These are phyloP conservation scores for Entomortierella lignicola DNA, from an alignment of 192 early-diverging fungal genomes.

Conservation along the genomic window DNA sequence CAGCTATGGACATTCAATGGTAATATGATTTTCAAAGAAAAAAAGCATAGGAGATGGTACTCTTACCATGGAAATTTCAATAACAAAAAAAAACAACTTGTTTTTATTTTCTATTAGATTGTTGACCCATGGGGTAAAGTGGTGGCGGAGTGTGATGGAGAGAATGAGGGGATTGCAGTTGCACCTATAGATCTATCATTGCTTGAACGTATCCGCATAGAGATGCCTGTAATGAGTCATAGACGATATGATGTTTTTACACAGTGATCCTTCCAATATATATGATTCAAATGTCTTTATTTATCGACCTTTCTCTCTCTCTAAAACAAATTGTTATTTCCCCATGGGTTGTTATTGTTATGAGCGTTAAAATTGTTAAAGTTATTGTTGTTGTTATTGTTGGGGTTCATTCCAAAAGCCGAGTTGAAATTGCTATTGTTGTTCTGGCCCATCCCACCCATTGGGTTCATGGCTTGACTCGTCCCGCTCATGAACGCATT, in stretches of 20 bases:
- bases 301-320: background rate
- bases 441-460: constrained; percentile 14
- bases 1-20: constrained; percentile 86
- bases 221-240: constrained; percentile 83
- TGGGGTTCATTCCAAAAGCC: constrained; percentile 27
- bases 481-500: constrained; percentile 21
- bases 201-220: constrained; percentile 67
- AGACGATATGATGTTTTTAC: constrained; percentile 71
- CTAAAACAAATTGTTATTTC: constrained; percentile 20
- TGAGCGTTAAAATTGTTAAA: constrained; percentile 20
- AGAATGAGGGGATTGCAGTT: constrained; percentile 69
- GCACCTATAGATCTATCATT: constrained; percentile 74
- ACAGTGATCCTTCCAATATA: constrained; percentile 1
- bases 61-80: too few species aligned
- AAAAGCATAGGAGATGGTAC: too few species aligned
- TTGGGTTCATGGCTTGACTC: constrained; percentile 2
- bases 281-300: background rate
- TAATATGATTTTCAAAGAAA: constrained; percentile 28
- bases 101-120: constrained; percentile 57
- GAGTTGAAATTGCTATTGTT: constrained; percentile 30
- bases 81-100: constrained; percentile 6
- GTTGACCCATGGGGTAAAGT: constrained; percentile 88
- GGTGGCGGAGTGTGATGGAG: constrained; percentile 70
- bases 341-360: constrained; percentile 22
- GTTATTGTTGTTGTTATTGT: constrained; percentile 22